Evolutionary conservation across 192 early-diverging fungal species (phyloP), one percentile per base, ranked within the genome.

Genomic region (Haplosporangium gracile): DNA sequence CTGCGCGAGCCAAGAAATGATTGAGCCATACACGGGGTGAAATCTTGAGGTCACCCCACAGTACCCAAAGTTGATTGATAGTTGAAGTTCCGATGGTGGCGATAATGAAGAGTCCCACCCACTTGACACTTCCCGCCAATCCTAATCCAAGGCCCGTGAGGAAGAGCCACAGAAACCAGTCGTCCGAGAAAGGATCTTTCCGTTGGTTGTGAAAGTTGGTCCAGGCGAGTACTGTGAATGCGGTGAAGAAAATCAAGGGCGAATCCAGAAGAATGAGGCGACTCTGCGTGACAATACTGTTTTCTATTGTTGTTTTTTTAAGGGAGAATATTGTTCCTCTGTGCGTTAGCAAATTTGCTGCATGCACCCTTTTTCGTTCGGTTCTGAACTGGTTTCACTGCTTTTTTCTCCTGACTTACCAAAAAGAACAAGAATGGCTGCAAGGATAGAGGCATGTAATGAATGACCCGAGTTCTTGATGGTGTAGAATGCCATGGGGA

Each of bases 71-170:
- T 69, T 98, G 96, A 70, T 94, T 92, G 76, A 98, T 76, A 1
- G 95, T 96, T 36, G 96, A 96, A 60, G 96, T 86, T 11, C 97
- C 97, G 72, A 99, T 90, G 16, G 95, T 91, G 13, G 95, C 96
- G 70, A 99, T 93, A 5, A 94, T 93, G 78, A 99, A 97, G 40
- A 99, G 89, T 26, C 98, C 98, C 39, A 99, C 97, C 97, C 97
- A 97, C 86, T 99, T 99, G 86, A 95, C 94, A 81, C 97, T 94
- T 53, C 93, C 72, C 22, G 95, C 92, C 60, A 92, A 88, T 15
- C 95, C 97, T 75, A 99, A 80, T 45, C 93, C 93, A 68, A 96
- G 69, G 9, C 98, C 98, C 26, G 97, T 97, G 87, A 97, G 77
- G 24, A 93, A 79, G 65, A 99, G 89, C 94, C 97, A 98, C 18